Base-by-base conservation (phyloP, 2,329 filamentous ascomycete genomes). In the Phyllosticta capitalensis region DNA sequence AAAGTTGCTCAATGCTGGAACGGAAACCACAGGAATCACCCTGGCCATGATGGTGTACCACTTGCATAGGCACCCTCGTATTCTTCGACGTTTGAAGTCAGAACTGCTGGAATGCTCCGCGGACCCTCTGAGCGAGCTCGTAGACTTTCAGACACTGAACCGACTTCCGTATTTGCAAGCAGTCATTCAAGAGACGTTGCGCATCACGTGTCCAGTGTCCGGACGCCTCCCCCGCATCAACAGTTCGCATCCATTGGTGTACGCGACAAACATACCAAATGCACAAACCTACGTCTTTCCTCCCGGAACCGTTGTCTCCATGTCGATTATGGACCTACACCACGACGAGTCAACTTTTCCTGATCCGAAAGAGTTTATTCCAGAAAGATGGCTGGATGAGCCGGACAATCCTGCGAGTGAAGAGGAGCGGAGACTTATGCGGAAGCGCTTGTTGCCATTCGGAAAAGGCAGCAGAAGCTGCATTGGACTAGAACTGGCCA, bases 1-100 rank as follows among this genome's bases (percentile, higher is more conserved):
- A 3, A 51, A 51, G 19, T 7, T 51, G 49, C 49, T 51, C 19
- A 51, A 51, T 20, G 49, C 19, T 5, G 76, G 73, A 2, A 72
- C 70, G 5, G 68, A 74, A 52, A 78, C 74, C 0, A 72, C 68
- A 0, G 67, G 67, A 7, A 68, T 67, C 62, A 65, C 68, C 0
- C 64, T 78, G 10, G 63, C 68, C 1, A 60, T 72, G 4, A 63
- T 70, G 5, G 67, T 70, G 5, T 77, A 69, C 64, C 61, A 74
- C 65, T 62, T 77, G 1, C 69, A 74, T n/a, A 60, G 63, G 12
- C 67, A 72, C 21, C 70, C 72, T 0, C 3, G 60, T 0, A 65
- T 73, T 6, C 62, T 72, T 1, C 12, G 52, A 0, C 66, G 63
- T 9, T 62, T 79, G 5, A 67, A 66, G 12, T 60, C 61, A 1